phyloP scores from a whole-genome alignment of 345 rosid genomes.

The Hypericum perforatum region DNA sequence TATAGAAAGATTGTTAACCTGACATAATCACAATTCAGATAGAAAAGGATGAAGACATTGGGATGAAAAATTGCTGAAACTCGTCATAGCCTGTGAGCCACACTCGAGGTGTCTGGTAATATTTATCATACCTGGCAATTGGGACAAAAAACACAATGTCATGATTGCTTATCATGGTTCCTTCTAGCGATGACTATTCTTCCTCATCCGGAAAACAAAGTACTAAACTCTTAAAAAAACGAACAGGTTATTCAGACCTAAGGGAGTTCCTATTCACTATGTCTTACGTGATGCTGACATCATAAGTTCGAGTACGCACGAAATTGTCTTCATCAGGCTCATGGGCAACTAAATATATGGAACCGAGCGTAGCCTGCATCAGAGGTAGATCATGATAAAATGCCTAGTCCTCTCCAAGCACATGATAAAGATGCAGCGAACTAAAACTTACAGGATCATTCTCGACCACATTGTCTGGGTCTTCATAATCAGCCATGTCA shows the following conservation, averaged over 20 bases:
- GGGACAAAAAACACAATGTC: neutral
- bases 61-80: conserved; percentile 27
- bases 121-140: conserved; percentile 65
- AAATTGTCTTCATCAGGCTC: conserved; percentile 91
- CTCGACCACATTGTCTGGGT: conserved; percentile 57
- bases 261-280: neutral
- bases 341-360: conserved; percentile 66
- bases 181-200: no score
- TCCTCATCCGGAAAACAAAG: no score
- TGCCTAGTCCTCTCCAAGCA: neutral
- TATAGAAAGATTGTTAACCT: neutral
- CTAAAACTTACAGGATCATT: conserved; percentile 52
- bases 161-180: no score
- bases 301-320: conserved; percentile 89
- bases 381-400: neutral
- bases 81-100: conserved; percentile 94
- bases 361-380: conserved; percentile 72
- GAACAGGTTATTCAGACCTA: no score
- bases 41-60: neutral
- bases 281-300: conserved; percentile 94
- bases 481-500: conserved; percentile 85
- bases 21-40: neutral
- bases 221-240: no score
- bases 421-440: neutral
- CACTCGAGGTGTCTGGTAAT: conserved; percentile 91